Conservation (phyloP, 148 eudicot genomes). For the Dianthus caryophyllus region DNA sequence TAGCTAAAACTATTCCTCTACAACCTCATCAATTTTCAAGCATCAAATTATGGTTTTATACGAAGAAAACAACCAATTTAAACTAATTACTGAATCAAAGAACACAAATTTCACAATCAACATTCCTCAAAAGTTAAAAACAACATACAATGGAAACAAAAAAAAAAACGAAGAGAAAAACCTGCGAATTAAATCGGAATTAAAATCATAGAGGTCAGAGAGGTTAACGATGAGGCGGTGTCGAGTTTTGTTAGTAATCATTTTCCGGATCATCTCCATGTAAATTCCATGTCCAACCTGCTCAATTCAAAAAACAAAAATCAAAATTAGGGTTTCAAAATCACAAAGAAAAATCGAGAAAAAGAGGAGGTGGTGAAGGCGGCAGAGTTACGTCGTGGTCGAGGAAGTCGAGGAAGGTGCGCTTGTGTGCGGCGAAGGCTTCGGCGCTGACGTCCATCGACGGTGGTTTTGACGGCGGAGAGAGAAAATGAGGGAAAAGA, state of each 20-base stretch:
- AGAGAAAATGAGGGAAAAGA: neutral
- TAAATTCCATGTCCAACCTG: conserved; percentile 53
- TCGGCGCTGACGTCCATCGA: conserved; percentile 84
- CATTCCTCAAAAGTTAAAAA: neutral
- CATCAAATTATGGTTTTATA: no score
- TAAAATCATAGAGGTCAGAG: conserved; percentile 58
- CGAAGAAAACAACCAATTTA: no score
- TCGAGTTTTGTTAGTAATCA: conserved; percentile 64
- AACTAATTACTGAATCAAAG: no score
- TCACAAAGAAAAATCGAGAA: neutral
- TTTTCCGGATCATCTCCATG: conserved; percentile 53
- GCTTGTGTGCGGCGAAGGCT: conserved; percentile 70
- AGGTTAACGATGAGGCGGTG: conserved; percentile 77
- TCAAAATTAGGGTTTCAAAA: neutral
- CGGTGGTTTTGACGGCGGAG: neutral
- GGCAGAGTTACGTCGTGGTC: conserved; percentile 55
- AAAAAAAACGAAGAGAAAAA: conserved; percentile 9
- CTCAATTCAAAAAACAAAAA: neutral
- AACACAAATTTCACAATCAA: no score
- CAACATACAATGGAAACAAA: conserved; percentile 3
- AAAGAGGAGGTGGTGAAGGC: neutral
- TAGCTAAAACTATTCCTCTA: no score
- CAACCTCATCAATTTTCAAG: no score
- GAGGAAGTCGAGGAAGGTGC: conserved; percentile 72
- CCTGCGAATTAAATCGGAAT: conserved; percentile 77